Evolutionary conservation across 768 basidiomycete genomes (phyloP).

Genomic region (Rhodotorula toruloides): DNA sequence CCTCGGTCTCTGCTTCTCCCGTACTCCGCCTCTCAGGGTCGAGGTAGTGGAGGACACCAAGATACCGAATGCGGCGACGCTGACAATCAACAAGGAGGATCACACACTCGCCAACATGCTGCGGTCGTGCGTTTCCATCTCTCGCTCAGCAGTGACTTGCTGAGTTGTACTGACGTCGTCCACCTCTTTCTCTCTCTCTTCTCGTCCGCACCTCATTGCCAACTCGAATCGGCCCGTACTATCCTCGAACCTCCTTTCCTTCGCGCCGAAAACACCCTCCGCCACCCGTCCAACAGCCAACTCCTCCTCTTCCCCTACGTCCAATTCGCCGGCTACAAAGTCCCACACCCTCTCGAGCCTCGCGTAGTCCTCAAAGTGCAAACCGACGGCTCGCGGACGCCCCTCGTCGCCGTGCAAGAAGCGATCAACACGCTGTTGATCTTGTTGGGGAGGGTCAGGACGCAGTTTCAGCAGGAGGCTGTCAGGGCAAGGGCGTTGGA

Average conservation of each 20-base stretch:
- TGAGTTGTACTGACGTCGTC: too few relatives aligned
- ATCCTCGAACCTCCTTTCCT: slow-evolving; percentile 1
- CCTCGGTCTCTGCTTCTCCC: background rate
- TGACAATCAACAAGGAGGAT: slow-evolving; percentile 92
- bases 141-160: background rate
- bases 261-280: too few relatives aligned
- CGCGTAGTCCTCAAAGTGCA: slow-evolving; percentile 93
- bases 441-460: slow-evolving; percentile 50
- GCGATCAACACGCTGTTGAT: slow-evolving; percentile 77
- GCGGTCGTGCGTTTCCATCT: slow-evolving; percentile 62
- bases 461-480: slow-evolving; percentile 47
- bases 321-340: slow-evolving; percentile 96
- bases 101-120: slow-evolving; percentile 96
- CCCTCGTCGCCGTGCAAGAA: slow-evolving; percentile 68
- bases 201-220: background rate
- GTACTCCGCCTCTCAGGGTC: slow-evolving; percentile 54
- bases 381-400: slow-evolving; percentile 80
- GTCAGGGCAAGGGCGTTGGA: slow-evolving; percentile 28
- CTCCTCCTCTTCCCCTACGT: slow-evolving; percentile 79
- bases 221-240: too few relatives aligned
- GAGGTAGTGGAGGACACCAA: slow-evolving; percentile 92
- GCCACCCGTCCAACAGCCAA: slow-evolving; percentile 61
- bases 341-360: slow-evolving; percentile 91
- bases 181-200: background rate
- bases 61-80: slow-evolving; percentile 92